Conservation (phyloP, 192 early-diverging fungal species). For the Backusella luteola region DNA sequence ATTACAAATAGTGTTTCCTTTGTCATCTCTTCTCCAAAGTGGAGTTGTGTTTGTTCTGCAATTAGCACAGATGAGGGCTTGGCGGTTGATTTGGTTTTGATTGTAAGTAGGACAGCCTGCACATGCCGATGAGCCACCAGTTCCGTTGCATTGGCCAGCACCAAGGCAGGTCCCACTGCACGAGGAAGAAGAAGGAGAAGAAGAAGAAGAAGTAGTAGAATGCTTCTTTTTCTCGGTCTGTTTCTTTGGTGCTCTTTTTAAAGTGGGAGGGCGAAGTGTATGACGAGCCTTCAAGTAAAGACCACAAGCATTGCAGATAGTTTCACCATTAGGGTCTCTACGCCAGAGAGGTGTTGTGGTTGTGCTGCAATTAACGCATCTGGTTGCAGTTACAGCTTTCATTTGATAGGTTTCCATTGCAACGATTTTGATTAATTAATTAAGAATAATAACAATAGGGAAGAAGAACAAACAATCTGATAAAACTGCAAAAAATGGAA, state of each 20-base stretch:
- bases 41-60: constrained; percentile 79
- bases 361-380: constrained; percentile 86
- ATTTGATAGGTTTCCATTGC: background rate
- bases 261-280: constrained; percentile 46
- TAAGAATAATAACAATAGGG: background rate
- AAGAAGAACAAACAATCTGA: background rate
- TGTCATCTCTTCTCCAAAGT: constrained; percentile 74
- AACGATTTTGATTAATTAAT: background rate
- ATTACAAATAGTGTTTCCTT: constrained; percentile 78
- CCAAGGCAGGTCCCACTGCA: constrained; percentile 70
- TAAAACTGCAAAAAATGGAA: background rate
- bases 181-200: background rate
- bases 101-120: constrained; percentile 77
- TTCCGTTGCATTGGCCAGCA: constrained; percentile 74
- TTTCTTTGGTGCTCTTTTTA: constrained; percentile 43
- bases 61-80: constrained; percentile 64
- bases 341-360: constrained; percentile 94
- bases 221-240: constrained; percentile 28
- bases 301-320: constrained; percentile 96
- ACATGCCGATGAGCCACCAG: constrained; percentile 67
- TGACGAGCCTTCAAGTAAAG: constrained; percentile 57
- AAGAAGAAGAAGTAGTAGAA: background rate
- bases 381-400: constrained; percentile 44
- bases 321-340: constrained; percentile 78
- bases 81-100: constrained; percentile 59